Base-by-base conservation (phyloP, 2,329 filamentous ascomycete species). In the Ophiocordyceps robertsii region DNA sequence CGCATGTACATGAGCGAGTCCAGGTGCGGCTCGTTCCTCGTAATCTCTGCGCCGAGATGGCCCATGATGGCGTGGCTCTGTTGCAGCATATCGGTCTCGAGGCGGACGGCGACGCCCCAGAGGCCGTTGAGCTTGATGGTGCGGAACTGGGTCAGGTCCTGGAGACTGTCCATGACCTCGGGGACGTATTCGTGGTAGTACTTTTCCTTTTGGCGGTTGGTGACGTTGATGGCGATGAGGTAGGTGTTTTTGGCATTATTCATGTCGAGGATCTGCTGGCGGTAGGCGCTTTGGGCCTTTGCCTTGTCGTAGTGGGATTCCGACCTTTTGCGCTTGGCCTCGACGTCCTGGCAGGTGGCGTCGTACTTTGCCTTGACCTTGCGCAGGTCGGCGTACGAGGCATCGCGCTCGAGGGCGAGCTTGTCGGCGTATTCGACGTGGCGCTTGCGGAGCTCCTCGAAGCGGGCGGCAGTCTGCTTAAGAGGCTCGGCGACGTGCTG, bases 201-300 rank as follows among this genome's bases (percentile, higher is more conserved):
- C 57, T 82, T 86, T 59, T 95, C 88, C 67, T 96, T 98, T 56
- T 95, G 82, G 67, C 92, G 94, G 65, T 98, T 98, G 30, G 89
- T 93, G 45, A 96, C 86, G 58, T 94, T 94, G 66, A 98, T 95
- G 47, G 80, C 76, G 55, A 98, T 95, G 47, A 98, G 68, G 58
- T 98, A 98, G n/a, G 84, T 88, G 61, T 98, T 98, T 70, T 98
- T 98, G 60, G 83, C 75, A 59, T 98, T 98, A 64, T 92, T 85
- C 92, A 96, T 96, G 53, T 98, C 92, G 46, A 81, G 67, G 46
- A 93, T 72, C 62, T 96, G 90, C 58, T 95, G 87, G 56, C 94
- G 86, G 63, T 94, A 98, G 32, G 86, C 80, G 58, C 78, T 82
- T 58, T 95, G 85, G 8, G 90, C 88, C 67, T 95, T 98, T 48